A percentile compares a stretch with the other conserved stretches of the same genome.
phyloP scores from a whole-genome alignment of 2,329 filamentous ascomycete genomes.

The Fusarium verrucosum region DNA sequence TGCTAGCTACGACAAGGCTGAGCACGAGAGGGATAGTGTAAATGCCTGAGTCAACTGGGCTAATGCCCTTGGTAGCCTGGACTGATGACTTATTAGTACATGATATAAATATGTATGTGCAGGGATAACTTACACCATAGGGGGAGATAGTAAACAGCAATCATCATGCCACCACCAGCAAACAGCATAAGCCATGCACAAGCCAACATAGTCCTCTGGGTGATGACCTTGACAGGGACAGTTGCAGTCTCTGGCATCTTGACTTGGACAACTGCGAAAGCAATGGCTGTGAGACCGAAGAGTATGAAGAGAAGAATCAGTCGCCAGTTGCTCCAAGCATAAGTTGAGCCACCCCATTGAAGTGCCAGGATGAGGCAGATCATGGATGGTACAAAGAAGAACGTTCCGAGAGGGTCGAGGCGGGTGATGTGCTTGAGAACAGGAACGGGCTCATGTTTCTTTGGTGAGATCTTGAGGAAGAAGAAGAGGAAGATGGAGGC shows the following conservation, averaged over 20 bases:
- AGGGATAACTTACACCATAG: slow-evolving; percentile 60
- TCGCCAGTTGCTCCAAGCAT: slow-evolving; percentile 62
- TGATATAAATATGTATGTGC: not conserved
- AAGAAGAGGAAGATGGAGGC: slow-evolving; percentile 60
- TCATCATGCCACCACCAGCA: slow-evolving; percentile 61
- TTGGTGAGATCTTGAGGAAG: slow-evolving; percentile 56
- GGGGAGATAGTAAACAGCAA: slow-evolving; percentile 64
- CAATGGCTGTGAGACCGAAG: slow-evolving; percentile 57
- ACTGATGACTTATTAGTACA: slow-evolving; percentile 49
- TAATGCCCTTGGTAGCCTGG: slow-evolving; percentile 64
- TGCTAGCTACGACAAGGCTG: slow-evolving; percentile 62
- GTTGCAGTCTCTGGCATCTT: slow-evolving; percentile 65
- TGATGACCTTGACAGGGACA: slow-evolving; percentile 64
- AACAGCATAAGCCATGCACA: slow-evolving; percentile 59
- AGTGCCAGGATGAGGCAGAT: slow-evolving; percentile 69
- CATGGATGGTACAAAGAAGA: slow-evolving; percentile 67
- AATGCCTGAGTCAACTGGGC: slow-evolving; percentile 64
- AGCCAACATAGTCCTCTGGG: slow-evolving; percentile 63
- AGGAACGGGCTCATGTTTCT: slow-evolving; percentile 44
- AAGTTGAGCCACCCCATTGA: slow-evolving; percentile 68
- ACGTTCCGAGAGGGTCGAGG: slow-evolving; percentile 67
- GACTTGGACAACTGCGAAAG: slow-evolving; percentile 63
- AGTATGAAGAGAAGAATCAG: slow-evolving; percentile 64
- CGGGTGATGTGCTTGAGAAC: slow-evolving; percentile 58
- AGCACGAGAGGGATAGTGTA: slow-evolving; percentile 67